These are phyloP conservation scores for Penicillium lividum DNA, from an alignment of 495 filamentous ascomycete species.

Conservation along the genomic window DNA sequence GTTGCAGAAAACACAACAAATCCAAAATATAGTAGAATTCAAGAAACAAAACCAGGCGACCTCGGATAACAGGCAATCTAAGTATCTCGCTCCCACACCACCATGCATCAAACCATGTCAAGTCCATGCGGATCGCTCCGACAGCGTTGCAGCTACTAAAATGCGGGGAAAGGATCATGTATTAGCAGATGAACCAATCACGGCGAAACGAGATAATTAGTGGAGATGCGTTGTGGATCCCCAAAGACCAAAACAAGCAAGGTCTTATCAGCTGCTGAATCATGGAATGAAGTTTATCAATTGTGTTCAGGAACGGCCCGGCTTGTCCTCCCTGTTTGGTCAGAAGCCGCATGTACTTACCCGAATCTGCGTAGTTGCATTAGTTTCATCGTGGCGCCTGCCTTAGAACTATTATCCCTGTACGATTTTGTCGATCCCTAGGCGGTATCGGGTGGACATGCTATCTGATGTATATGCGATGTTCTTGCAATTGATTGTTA, in stretches of 20 bases:
- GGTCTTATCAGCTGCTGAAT: constrained; percentile 13
- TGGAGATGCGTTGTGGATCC: background rate
- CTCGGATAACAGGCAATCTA: constrained; percentile 5
- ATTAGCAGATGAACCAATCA: constrained; percentile 13
- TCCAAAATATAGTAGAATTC: background rate
- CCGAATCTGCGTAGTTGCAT: constrained; percentile 10
- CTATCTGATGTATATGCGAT: background rate
- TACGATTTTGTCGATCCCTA: background rate
- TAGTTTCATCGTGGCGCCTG: background rate
- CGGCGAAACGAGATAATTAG: constrained; percentile 1
- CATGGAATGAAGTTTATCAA: constrained; percentile 13
- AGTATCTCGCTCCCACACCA: constrained; percentile 4
- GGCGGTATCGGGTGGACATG: background rate
- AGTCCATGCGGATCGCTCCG: constrained; percentile 20
- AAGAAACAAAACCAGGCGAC: background rate
- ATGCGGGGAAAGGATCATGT: constrained; percentile 16
- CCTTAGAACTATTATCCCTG: background rate
- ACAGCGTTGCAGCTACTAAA: constrained; percentile 19
- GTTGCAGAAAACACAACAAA: background rate
- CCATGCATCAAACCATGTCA: constrained; percentile 3
- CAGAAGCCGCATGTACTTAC: constrained; percentile 27
- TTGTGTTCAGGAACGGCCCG: constrained; percentile 11
- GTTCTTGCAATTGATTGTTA: background rate
- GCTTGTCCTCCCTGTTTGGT: constrained; percentile 21
- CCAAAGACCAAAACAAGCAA: constrained; percentile 2